These are phyloP conservation scores for Salix brachista DNA, from an alignment of 345 rosid species.

Conservation along the genomic window DNA sequence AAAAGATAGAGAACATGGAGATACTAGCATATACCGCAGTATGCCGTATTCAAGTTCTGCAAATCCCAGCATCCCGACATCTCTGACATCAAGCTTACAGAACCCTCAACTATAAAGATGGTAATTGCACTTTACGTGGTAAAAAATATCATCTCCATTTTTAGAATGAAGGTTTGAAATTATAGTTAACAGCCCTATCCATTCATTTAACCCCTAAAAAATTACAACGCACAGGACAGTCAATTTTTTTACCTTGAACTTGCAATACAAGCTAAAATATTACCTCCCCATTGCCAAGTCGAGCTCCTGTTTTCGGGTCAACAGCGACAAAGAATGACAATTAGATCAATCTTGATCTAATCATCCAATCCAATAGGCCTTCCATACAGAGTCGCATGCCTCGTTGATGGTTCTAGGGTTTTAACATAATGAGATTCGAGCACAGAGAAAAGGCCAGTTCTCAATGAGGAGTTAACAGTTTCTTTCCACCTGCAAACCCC, in stretches of 20 bases:
- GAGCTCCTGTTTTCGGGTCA: slow-evolving; percentile 73
- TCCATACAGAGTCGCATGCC: slow-evolving; percentile 82
- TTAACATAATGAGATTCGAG: slow-evolving; percentile 48
- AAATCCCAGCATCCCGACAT: slow-evolving; percentile 61
- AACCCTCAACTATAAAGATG: neutral
- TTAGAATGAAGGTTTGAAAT: neutral
- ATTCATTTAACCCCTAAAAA: neutral
- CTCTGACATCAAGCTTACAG: neutral
- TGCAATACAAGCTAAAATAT: neutral
- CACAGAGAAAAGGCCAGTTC: slow-evolving; percentile 85
- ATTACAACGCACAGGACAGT: no score
- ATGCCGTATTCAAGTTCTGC: no score
- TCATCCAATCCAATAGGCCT: slow-evolving; percentile 75
- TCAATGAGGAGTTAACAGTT: slow-evolving; percentile 80
- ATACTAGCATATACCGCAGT: slow-evolving; percentile 50
- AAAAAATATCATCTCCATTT: slow-evolving; percentile 3
- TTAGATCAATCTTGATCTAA: slow-evolving; percentile 70
- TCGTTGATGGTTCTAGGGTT: slow-evolving; percentile 45
- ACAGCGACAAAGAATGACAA: slow-evolving; percentile 83
- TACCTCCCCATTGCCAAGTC: slow-evolving; percentile 96
- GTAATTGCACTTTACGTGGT: neutral
- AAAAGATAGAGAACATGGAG: neutral
- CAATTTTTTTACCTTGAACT: neutral
- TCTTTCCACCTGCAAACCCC: slow-evolving; percentile 50
- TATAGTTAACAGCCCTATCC: neutral